Evolutionary conservation across 2,329 filamentous ascomycete species (phyloP).

Genomic region (Trichophyton simii): DNA sequence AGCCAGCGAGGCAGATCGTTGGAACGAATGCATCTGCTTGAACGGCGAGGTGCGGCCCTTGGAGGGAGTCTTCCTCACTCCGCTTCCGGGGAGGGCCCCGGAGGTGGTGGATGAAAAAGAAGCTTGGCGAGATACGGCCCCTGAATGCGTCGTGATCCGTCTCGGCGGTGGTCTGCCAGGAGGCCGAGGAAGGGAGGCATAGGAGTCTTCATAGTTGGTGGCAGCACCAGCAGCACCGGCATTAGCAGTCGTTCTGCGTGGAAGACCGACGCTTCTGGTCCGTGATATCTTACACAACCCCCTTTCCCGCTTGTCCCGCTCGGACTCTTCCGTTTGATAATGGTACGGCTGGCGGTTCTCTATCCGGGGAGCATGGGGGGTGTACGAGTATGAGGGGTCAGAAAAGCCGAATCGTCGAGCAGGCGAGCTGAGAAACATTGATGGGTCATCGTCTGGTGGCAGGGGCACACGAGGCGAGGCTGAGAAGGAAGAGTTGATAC

Average conservation of each 20-base stretch:
- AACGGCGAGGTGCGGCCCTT: constrained; percentile 33
- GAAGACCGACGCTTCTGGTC: constrained; percentile 20
- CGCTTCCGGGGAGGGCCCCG: constrained; percentile 22
- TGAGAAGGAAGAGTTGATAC: constrained; percentile 33
- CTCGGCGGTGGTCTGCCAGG: constrained; percentile 25
- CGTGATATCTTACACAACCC: constrained; percentile 25
- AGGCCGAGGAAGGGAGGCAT: neutral
- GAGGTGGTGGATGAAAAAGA: constrained; percentile 14
- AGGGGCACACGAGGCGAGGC: constrained; percentile 32
- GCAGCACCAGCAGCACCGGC: constrained; percentile 15
- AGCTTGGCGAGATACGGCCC: constrained; percentile 17
- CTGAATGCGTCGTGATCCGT: constrained; percentile 31
- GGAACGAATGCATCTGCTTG: constrained; percentile 24
- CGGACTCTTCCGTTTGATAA: constrained; percentile 38
- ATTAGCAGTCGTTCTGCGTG: constrained; percentile 13
- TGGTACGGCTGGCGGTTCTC: constrained; percentile 35
- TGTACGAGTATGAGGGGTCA: constrained; percentile 22
- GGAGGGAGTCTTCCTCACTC: constrained; percentile 31
- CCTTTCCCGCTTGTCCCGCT: constrained; percentile 24
- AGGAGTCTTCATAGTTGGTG: constrained; percentile 10
- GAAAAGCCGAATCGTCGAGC: constrained; percentile 35
- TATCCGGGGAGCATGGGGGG: constrained; percentile 16
- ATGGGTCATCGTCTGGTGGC: constrained; percentile 30
- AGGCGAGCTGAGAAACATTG: constrained; percentile 38
- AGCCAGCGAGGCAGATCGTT: constrained; percentile 23